These are phyloP conservation scores for Dendrobium catenatum DNA, from an alignment of 106 monocot species.

Conservation along the genomic window DNA sequence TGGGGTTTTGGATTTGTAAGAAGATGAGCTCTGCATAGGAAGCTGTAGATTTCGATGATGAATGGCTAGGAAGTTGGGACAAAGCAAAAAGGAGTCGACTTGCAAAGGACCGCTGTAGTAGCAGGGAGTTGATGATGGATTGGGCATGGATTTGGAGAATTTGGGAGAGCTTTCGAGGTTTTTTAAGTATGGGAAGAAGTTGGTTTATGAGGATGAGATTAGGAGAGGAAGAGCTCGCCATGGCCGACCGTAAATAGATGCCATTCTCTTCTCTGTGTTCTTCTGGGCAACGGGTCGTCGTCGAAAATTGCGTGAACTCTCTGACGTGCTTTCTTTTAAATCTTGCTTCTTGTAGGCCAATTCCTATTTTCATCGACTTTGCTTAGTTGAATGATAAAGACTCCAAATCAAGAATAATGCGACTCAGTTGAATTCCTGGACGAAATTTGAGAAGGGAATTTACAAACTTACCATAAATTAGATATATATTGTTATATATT, in stretches of 20 bases:
- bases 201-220: slow-evolving; percentile 5
- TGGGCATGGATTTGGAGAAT: slow-evolving; percentile 37
- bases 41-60: neutral
- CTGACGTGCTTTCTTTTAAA: too few relatives aligned
- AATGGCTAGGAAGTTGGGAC: slow-evolving; percentile 10
- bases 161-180: slow-evolving; percentile 17
- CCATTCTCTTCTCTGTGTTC: slow-evolving; percentile 2
- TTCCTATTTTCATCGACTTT: too few relatives aligned
- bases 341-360: too few relatives aligned
- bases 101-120: slow-evolving; percentile 10
- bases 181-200: slow-evolving; percentile 16
- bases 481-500: too few relatives aligned
- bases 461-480: too few relatives aligned
- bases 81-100: slow-evolving; percentile 20
- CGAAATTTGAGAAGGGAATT: too few relatives aligned
- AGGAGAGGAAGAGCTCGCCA: slow-evolving; percentile 11
- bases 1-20: slow-evolving; percentile 18
- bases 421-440: too few relatives aligned
- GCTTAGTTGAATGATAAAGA: too few relatives aligned
- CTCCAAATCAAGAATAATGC: too few relatives aligned
- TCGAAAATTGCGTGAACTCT: neutral
- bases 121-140: slow-evolving; percentile 14
- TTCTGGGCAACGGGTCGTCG: neutral
- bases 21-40: slow-evolving; percentile 26
- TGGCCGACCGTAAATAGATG: neutral